Evolutionary conservation across 768 basidiomycete species (phyloP).

Genomic region (Royoungia palumana): DNA sequence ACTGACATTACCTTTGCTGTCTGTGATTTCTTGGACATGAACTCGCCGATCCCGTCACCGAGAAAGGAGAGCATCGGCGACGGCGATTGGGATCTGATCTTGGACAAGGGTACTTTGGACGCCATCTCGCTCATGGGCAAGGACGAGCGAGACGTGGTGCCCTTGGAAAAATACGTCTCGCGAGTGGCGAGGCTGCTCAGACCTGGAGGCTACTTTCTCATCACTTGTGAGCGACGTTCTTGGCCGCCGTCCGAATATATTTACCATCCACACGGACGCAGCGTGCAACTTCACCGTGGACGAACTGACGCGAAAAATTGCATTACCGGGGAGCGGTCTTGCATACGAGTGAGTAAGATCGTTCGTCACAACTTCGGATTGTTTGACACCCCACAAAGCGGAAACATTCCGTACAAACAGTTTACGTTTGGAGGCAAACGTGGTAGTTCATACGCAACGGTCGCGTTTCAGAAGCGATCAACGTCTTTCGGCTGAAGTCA

Average conservation of each 20-base stretch:
- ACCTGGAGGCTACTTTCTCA: slow-evolving; percentile 68
- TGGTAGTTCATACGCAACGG: slow-evolving; percentile 65
- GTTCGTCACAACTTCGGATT: background rate
- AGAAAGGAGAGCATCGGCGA: slow-evolving; percentile 3
- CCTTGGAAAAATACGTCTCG: slow-evolving; percentile 56
- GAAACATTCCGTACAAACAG: slow-evolving; percentile 65
- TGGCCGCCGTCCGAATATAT: background rate
- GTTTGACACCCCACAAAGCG: slow-evolving; percentile 42
- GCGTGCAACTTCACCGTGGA: slow-evolving; percentile 86
- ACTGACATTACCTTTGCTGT: slow-evolving; percentile 45
- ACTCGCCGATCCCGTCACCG: slow-evolving; percentile 36
- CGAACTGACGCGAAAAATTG: slow-evolving; percentile 59
- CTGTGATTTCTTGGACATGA: slow-evolving; percentile 64
- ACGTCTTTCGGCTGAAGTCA: background rate
- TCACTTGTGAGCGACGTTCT: slow-evolving; percentile 61
- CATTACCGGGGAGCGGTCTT: slow-evolving; percentile 45
- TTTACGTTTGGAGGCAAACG: slow-evolving; percentile 76
- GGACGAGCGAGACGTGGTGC: slow-evolving; percentile 49
- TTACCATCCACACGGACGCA: slow-evolving; percentile 17
- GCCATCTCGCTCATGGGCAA: slow-evolving; percentile 73
- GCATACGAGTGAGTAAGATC: slow-evolving; percentile 55
- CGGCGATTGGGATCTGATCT: slow-evolving; percentile 62
- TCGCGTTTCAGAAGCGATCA: slow-evolving; percentile 59
- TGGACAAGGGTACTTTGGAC: slow-evolving; percentile 90
- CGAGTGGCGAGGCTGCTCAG: slow-evolving; percentile 56